A percentile compares a stretch with the other conserved stretches of the same genome.
Conservation (phyloP, 2,329 filamentous ascomycete genomes). For the Aspergillus pseudoviridinutans region DNA sequence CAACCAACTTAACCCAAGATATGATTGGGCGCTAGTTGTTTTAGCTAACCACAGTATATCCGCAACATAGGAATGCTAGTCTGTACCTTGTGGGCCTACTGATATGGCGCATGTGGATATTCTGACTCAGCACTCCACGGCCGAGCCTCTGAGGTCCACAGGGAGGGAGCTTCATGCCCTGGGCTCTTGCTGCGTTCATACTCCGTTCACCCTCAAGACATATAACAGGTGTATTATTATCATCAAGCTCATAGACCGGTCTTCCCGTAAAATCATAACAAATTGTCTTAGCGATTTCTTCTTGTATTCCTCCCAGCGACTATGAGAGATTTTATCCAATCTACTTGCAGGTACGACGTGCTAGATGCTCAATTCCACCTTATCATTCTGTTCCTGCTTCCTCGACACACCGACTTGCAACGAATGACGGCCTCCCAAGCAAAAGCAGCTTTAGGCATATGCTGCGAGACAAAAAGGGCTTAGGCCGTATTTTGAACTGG, state of each 20-base stretch:
- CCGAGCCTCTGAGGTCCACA: no score
- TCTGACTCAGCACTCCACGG: background rate
- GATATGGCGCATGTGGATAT: background rate
- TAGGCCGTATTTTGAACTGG: slow-evolving; percentile 6
- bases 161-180: no score
- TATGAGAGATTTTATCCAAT: background rate
- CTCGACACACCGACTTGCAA: background rate
- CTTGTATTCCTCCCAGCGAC: background rate
- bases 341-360: background rate
- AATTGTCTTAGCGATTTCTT: background rate
- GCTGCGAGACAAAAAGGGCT: slow-evolving; percentile 10
- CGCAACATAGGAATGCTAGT: background rate
- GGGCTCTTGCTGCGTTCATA: no score
- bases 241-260: no score
- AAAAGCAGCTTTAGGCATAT: slow-evolving; percentile 17
- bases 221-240: no score
- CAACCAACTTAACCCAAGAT: background rate
- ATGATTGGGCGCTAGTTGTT: background rate
- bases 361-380: background rate
- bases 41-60: background rate
- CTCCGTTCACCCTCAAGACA: no score
- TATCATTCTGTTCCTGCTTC: background rate
- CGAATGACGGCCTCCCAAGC: slow-evolving; percentile 6
- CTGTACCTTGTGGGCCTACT: background rate
- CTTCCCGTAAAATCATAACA: background rate